phyloP scores from a whole-genome alignment of 768 basidiomycete species.

The Coprinopsis sp. region DNA sequence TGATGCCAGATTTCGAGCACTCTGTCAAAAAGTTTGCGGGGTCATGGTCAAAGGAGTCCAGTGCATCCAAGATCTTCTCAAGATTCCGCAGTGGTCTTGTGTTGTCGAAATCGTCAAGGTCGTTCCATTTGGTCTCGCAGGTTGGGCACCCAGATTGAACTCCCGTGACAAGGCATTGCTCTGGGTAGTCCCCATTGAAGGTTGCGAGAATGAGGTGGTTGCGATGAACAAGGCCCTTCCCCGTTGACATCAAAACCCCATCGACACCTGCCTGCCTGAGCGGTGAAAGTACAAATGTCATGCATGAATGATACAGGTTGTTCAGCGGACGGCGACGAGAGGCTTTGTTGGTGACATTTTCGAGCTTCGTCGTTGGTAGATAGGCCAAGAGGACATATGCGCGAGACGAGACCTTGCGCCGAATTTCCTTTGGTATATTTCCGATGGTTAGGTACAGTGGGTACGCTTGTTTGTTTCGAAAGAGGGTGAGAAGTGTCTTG shows the following conservation, averaged over 20 bases:
- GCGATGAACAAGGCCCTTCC: conserved; percentile 21
- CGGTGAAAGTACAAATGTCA: conserved; percentile 20
- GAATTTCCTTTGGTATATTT: conserved; percentile 29
- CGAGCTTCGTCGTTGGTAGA: conserved; percentile 27
- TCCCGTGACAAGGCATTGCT: conserved; percentile 30
- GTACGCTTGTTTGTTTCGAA: conserved; percentile 33
- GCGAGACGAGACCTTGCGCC: conserved; percentile 27
- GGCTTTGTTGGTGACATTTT: conserved; percentile 4
- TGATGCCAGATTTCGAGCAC: conserved; percentile 14
- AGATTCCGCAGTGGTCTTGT: too few species aligned
- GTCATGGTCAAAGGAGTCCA: background rate
- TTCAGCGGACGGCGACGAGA: conserved; percentile 12
- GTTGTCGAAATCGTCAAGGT: conserved; percentile 12
- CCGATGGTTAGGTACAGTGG: conserved; percentile 42
- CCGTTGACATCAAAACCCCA: conserved; percentile 28
- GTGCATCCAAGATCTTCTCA: background rate
- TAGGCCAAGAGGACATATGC: conserved; percentile 36
- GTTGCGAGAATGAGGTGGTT: conserved; percentile 17
- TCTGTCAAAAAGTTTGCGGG: conserved; percentile 1
- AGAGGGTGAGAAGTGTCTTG: conserved; percentile 31
- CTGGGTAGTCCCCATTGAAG: conserved; percentile 28
- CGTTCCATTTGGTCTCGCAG: conserved; percentile 18
- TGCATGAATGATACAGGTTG: conserved; percentile 31
- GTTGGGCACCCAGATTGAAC: conserved; percentile 26
- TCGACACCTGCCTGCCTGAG: conserved; percentile 23